A percentile compares a stretch with the other conserved stretches of the same genome.
phyloP scores from a whole-genome alignment of 2,329 filamentous ascomycete genomes.

The Ophiostoma perfectum region DNA sequence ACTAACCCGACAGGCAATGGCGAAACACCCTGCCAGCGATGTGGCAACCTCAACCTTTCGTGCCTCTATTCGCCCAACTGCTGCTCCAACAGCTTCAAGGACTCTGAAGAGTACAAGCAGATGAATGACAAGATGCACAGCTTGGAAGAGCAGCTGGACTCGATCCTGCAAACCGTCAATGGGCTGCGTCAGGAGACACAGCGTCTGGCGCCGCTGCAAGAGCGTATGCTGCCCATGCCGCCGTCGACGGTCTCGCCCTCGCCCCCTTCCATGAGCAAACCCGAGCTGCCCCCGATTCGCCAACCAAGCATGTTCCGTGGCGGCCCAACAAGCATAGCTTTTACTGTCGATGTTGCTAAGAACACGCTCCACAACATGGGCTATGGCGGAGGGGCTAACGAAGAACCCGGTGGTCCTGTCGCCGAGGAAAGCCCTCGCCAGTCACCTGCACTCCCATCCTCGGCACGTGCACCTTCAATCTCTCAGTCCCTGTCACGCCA shows the following conservation, averaged over 20 bases:
- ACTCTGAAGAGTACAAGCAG: constrained; percentile 68
- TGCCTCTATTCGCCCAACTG: constrained; percentile 27
- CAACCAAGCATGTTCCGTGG: constrained; percentile 63
- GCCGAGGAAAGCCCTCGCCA: constrained; percentile 32
- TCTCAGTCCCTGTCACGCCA: constrained; percentile 20
- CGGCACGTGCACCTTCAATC: constrained; percentile 36
- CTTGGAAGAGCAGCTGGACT: constrained; percentile 79
- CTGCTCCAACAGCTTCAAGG: constrained; percentile 42
- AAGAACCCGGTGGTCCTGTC: constrained; percentile 48
- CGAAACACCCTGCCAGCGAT: constrained; percentile 61
- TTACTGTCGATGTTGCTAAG: constrained; percentile 81
- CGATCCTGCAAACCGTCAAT: constrained; percentile 66
- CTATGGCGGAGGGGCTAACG: constrained; percentile 59
- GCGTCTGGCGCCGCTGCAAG: constrained; percentile 42
- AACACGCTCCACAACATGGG: constrained; percentile 86
- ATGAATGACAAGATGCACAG: constrained; percentile 69
- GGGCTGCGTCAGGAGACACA: constrained; percentile 55
- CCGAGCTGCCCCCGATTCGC: constrained; percentile 45
- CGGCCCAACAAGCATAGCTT: constrained; percentile 71
- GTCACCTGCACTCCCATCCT: constrained; percentile 34
- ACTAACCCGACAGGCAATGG: constrained; percentile 45
- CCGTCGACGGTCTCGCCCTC: constrained; percentile 38
- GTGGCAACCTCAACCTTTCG: constrained; percentile 59
- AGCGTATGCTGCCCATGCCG: constrained; percentile 37
- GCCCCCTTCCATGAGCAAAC: constrained; percentile 40